Conservation (phyloP, 2,329 filamentous ascomycete genomes). For the Nothophaeocryptopus gaeumannii region DNA sequence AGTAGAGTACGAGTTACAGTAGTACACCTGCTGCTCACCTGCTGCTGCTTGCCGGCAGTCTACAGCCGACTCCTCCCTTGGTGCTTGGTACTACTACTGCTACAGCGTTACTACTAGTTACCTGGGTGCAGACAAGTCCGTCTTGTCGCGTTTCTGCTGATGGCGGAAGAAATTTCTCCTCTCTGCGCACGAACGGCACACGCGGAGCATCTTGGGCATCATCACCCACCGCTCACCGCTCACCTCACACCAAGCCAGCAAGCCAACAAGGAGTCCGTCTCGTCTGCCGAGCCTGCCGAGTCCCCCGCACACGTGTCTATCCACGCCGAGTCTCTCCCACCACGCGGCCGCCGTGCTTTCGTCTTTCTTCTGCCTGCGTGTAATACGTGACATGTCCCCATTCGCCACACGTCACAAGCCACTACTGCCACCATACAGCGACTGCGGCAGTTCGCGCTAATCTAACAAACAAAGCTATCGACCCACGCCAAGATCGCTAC, state of each 20-base stretch:
- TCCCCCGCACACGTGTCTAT: background rate
- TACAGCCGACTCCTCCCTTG: no score
- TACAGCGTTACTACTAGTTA: no score
- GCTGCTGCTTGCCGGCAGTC: no score
- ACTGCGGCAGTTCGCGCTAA: background rate
- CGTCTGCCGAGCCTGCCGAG: no score
- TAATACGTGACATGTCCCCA: constrained; percentile 5
- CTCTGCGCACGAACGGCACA: constrained; percentile 1
- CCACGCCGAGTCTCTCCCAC: background rate
- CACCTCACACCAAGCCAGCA: constrained; percentile 1
- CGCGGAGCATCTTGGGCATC: background rate
- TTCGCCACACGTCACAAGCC: background rate
- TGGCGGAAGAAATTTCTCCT: no score
- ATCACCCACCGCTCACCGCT: background rate
- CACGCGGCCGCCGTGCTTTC: background rate
- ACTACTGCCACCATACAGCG: background rate
- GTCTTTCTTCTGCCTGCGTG: background rate
- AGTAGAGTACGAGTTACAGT: no score
- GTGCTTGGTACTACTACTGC: no score
- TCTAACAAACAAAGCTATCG: background rate
- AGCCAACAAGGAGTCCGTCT: background rate
- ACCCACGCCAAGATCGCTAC: background rate
- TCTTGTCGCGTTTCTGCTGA: no score
- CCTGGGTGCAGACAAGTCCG: no score
- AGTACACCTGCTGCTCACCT: no score